These are phyloP conservation scores for Paramecium biaurelia DNA, from an alignment of 73 alveolate genomes.

Conservation along the genomic window DNA sequence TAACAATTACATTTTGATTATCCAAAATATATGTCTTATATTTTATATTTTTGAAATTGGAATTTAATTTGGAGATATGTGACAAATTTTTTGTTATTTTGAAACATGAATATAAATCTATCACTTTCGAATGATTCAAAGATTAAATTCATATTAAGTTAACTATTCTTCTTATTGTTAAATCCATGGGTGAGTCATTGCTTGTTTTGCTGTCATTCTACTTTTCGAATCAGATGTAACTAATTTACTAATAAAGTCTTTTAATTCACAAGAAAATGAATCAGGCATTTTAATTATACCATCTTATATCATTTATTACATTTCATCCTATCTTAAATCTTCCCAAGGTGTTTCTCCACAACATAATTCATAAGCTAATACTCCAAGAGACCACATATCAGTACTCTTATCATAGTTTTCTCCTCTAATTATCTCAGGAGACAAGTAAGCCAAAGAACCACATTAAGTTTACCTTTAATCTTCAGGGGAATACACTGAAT, in stretches of 20 bases:
- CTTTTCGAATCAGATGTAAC: neutral
- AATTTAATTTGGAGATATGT: too few species aligned
- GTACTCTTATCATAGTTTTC: slow-evolving; percentile 48
- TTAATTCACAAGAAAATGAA: neutral
- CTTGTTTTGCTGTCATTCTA: slow-evolving; percentile 27
- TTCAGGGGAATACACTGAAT: neutral
- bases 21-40: too few species aligned
- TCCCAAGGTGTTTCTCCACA: slow-evolving; percentile 49
- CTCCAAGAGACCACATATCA: slow-evolving; percentile 65
- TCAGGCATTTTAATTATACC: neutral
- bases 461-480: slow-evolving; percentile 57
- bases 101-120: neutral
- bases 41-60: too few species aligned
- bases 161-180: neutral
- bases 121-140: neutral
- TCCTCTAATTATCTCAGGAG: slow-evolving; percentile 60
- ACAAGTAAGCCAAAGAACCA: slow-evolving; percentile 58
- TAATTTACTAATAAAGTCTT: slow-evolving; percentile 30
- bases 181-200: neutral
- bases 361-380: slow-evolving; percentile 52
- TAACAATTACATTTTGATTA: too few species aligned
- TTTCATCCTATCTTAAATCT: neutral
- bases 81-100: neutral
- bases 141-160: neutral
- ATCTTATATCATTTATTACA: neutral